phyloP scores from a whole-genome alignment of 768 basidiomycete genomes.

The Nevesoporus exiguus region DNA sequence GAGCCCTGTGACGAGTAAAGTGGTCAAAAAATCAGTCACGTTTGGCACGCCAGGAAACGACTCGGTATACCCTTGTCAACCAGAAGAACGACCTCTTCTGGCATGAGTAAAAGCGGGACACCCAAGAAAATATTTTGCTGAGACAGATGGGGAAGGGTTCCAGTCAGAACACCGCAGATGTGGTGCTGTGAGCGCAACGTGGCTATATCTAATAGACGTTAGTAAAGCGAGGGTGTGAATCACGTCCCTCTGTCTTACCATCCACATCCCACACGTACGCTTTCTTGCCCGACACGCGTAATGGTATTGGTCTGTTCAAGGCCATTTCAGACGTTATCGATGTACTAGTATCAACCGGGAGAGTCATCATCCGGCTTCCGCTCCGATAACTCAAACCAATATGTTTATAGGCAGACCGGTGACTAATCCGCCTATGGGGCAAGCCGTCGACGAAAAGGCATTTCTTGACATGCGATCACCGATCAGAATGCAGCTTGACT shows the following conservation, averaged over 20 bases:
- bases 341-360: not conserved
- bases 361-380: conserved; percentile 16
- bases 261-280: conserved; percentile 90
- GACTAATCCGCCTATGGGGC: too few species aligned
- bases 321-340: conserved; percentile 3
- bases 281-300: conserved; percentile 74
- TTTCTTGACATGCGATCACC: too few species aligned
- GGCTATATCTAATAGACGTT: conserved; percentile 61
- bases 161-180: conserved; percentile 81
- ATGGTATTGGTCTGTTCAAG: conserved; percentile 38
- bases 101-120: conserved; percentile 81
- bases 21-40: not conserved
- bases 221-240: not conserved
- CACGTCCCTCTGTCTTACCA: conserved; percentile 41
- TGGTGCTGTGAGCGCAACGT: conserved; percentile 73
- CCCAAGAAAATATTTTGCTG: conserved; percentile 98
- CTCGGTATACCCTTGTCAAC: conserved; percentile 64
- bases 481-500: too few species aligned
- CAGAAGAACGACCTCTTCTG: conserved; percentile 89
- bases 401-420: too few species aligned
- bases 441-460: too few species aligned
- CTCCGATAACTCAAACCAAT: conserved; percentile 14
- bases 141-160: conserved; percentile 90
- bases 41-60: not conserved
- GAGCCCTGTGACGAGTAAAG: conserved; percentile 46